A percentile compares a stretch with the other conserved stretches of the same genome.
Conservation (phyloP, 2,329 filamentous ascomycete genomes). For the Sporothrix humicola region DNA sequence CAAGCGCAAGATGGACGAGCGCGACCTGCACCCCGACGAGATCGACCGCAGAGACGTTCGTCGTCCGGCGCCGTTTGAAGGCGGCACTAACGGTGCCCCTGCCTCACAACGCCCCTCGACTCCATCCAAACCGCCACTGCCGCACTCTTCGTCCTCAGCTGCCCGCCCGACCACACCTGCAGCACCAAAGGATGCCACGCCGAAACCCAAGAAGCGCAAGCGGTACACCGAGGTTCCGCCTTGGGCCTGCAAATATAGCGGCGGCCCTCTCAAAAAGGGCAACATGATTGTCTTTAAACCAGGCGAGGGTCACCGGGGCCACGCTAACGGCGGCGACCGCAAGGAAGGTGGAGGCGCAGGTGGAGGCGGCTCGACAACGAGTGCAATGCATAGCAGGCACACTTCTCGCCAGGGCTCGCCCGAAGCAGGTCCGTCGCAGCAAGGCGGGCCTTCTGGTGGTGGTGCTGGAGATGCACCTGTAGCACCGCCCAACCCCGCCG, state of each 20-base stretch:
- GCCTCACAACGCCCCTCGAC: slow-evolving; percentile 22
- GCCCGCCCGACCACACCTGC: neutral
- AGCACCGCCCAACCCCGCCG: slow-evolving; percentile 38
- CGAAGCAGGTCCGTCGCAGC: slow-evolving; percentile 21
- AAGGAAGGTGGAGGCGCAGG: neutral
- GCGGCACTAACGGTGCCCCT: slow-evolving; percentile 49
- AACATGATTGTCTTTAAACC: slow-evolving; percentile 56
- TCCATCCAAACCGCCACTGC: neutral
- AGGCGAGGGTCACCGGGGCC: slow-evolving; percentile 39
- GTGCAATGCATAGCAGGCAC: slow-evolving; percentile 51
- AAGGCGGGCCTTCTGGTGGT: neutral
- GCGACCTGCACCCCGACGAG: slow-evolving; percentile 57
- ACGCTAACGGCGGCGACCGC: slow-evolving; percentile 49
- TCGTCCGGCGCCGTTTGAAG: slow-evolving; percentile 54
- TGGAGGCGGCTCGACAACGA: slow-evolving; percentile 39
- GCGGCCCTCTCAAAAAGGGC: slow-evolving; percentile 48
- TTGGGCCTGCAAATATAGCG: slow-evolving; percentile 55
- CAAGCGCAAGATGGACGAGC: slow-evolving; percentile 57
- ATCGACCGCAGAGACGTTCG: slow-evolving; percentile 56
- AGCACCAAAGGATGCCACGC: neutral
- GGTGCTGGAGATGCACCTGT: slow-evolving; percentile 31
- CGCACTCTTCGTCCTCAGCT: neutral
- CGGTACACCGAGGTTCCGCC: slow-evolving; percentile 50
- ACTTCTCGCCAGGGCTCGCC: slow-evolving; percentile 54
- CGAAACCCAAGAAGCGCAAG: slow-evolving; percentile 42